These are phyloP conservation scores for Gillenia trifoliata DNA, from an alignment of 306 rosid genomes.

Conservation along the genomic window DNA sequence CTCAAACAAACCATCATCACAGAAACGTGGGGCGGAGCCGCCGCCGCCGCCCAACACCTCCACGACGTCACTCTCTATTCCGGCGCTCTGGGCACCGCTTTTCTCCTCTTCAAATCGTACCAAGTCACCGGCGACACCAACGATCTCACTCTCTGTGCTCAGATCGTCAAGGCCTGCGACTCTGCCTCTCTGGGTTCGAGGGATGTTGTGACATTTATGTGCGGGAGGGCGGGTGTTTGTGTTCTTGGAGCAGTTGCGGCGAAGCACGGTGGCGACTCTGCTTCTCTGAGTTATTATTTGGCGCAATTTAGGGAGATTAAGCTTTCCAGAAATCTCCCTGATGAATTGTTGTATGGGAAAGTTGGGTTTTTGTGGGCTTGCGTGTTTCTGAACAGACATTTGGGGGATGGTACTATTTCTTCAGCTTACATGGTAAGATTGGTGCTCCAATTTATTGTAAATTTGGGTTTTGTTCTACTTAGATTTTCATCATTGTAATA, in stretches of 20 bases:
- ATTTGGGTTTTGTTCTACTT: slow-evolving; percentile 4
- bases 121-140: slow-evolving; percentile 34
- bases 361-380: slow-evolving; percentile 79
- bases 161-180: slow-evolving; percentile 64
- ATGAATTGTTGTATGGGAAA: slow-evolving; percentile 71
- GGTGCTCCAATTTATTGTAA: background rate
- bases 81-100: slow-evolving; percentile 70
- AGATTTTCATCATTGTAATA: background rate
- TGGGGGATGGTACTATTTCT: slow-evolving; percentile 56
- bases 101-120: slow-evolving; percentile 56
- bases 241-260: slow-evolving; percentile 76
- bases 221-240: slow-evolving; percentile 76
- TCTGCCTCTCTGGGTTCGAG: slow-evolving; percentile 54
- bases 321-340: slow-evolving; percentile 56
- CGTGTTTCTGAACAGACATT: slow-evolving; percentile 56
- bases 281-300: slow-evolving; percentile 41
- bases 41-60: slow-evolving; percentile 36
- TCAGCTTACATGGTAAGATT: slow-evolving; percentile 47
- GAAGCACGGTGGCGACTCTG: slow-evolving; percentile 42
- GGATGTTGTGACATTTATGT: slow-evolving; percentile 59
- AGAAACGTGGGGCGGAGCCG: slow-evolving; percentile 54
- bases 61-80: slow-evolving; percentile 56
- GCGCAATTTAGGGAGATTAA: slow-evolving; percentile 61
- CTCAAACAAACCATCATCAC: slow-evolving; percentile 60
- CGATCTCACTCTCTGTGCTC: slow-evolving; percentile 57